A percentile compares a stretch with the other conserved stretches of the same genome.
These are phyloP conservation scores for Candida tallmaniae DNA, from an alignment of 805 yeast species.

Conservation along the genomic window DNA sequence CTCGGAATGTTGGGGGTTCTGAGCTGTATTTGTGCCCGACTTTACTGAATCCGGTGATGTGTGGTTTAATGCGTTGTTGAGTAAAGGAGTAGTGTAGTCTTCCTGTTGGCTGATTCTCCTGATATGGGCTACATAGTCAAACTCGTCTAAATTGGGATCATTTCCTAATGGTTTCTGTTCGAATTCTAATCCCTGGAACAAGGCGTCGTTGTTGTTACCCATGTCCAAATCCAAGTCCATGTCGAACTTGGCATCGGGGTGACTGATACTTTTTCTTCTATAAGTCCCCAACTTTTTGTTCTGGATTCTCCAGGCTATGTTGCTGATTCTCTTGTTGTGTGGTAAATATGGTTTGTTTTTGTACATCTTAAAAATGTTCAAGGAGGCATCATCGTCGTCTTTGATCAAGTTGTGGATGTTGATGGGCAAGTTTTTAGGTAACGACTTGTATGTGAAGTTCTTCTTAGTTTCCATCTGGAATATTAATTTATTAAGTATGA, in stretches of 20 bases:
- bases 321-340: conserved; percentile 37
- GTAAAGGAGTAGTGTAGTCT: conserved; percentile 7
- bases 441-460: conserved; percentile 12
- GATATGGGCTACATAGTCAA: conserved; percentile 44
- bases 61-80: conserved; percentile 1
- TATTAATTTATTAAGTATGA: too few species aligned
- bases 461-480: conserved; percentile 9
- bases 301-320: conserved; percentile 44
- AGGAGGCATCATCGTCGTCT: conserved; percentile 33
- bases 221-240: not conserved
- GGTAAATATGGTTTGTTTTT: conserved; percentile 38
- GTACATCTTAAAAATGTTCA: conserved; percentile 38
- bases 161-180: not conserved
- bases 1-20: not conserved
- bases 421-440: conserved; percentile 10
- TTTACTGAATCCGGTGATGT: conserved; percentile 11
- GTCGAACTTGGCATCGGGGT: not conserved
- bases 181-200: not conserved
- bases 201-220: not conserved
- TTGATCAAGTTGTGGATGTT: conserved; percentile 18
- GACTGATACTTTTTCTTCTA: not conserved
- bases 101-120: conserved; percentile 39
- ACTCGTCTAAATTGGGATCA: conserved; percentile 31
- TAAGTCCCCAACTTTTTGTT: conserved; percentile 22
- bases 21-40: conserved; percentile 3